A percentile compares a stretch with the other conserved stretches of the same genome.
phyloP scores from a whole-genome alignment of 2,329 filamentous ascomycete species.

The Zopfia rhizophila region DNA sequence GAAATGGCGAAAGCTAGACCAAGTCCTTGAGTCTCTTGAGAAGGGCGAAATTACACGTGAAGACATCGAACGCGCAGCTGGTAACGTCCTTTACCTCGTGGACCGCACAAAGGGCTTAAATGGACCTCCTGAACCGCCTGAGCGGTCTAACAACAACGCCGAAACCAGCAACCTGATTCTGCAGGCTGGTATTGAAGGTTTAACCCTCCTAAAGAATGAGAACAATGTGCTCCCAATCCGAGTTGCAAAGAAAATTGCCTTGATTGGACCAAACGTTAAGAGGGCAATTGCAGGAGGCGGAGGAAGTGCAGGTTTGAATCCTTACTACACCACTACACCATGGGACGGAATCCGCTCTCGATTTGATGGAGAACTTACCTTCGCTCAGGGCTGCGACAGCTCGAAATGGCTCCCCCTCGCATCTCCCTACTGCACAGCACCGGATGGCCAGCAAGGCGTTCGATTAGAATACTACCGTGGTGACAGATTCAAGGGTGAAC shows the following conservation, averaged over 20 bases:
- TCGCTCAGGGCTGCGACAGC: slow-evolving; percentile 71
- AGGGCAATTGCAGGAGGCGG: slow-evolving; percentile 74
- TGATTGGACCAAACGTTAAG: slow-evolving; percentile 75
- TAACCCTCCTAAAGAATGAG: slow-evolving; percentile 73
- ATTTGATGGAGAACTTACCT: slow-evolving; percentile 66
- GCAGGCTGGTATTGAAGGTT: slow-evolving; percentile 68
- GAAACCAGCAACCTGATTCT: slow-evolving; percentile 71
- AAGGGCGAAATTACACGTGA: slow-evolving; percentile 58
- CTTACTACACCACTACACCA: slow-evolving; percentile 74
- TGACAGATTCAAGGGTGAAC: slow-evolving; percentile 69
- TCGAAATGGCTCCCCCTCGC: slow-evolving; percentile 74
- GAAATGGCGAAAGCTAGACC: slow-evolving; percentile 51
- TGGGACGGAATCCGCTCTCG: slow-evolving; percentile 69
- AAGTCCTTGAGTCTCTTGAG: slow-evolving; percentile 45
- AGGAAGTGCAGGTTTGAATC: slow-evolving; percentile 74
- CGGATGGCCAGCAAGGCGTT: slow-evolving; percentile 68
- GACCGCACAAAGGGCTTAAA: slow-evolving; percentile 70
- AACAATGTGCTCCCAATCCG: slow-evolving; percentile 67
- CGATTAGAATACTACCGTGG: slow-evolving; percentile 72
- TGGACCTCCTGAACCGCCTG: slow-evolving; percentile 65
- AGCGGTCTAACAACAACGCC: slow-evolving; percentile 62
- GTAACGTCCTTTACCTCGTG: slow-evolving; percentile 71
- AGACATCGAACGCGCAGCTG: slow-evolving; percentile 56
- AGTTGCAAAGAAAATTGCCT: slow-evolving; percentile 67
- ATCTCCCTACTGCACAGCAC: slow-evolving; percentile 67